phyloP scores from a whole-genome alignment of 768 basidiomycete species.

The Tulasnella sp. region DNA sequence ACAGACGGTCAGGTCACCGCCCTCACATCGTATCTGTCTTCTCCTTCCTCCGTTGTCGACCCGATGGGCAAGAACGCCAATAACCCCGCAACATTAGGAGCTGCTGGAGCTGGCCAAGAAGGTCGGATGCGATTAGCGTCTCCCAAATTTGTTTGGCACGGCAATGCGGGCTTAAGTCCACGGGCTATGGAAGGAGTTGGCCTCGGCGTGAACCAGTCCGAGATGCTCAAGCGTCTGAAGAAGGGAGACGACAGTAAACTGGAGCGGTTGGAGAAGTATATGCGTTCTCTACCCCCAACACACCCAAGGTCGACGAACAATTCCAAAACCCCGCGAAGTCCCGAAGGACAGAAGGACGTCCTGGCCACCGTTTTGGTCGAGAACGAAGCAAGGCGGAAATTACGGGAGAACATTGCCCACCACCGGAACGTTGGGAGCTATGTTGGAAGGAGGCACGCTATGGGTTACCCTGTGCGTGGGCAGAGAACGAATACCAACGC shows the following conservation, averaged over 20 bases:
- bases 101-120: slow-evolving; percentile 14
- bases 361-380: slow-evolving; percentile 78
- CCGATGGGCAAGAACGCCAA: slow-evolving; percentile 20
- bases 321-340: slow-evolving; percentile 32
- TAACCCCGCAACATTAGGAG: slow-evolving; percentile 5
- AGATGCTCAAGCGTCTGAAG: slow-evolving; percentile 23
- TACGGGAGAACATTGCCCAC: slow-evolving; percentile 89
- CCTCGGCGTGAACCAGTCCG: slow-evolving; percentile 7
- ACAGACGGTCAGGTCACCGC: slow-evolving; percentile 83
- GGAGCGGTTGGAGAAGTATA: slow-evolving; percentile 3
- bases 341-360: slow-evolving; percentile 44
- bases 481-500: slow-evolving; percentile 91
- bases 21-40: slow-evolving; percentile 90
- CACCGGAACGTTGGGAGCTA: slow-evolving; percentile 92
- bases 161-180: slow-evolving; percentile 20
- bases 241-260: not conserved
- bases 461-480: slow-evolving; percentile 89
- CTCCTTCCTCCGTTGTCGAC: slow-evolving; percentile 49
- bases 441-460: slow-evolving; percentile 87
- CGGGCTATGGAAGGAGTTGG: slow-evolving; percentile 3
- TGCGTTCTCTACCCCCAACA: slow-evolving; percentile 38
- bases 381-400: slow-evolving; percentile 72
- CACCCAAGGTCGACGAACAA: slow-evolving; percentile 35
- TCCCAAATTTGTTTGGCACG: slow-evolving; percentile 15
- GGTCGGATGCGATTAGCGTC: slow-evolving; percentile 1